phyloP scores from a whole-genome alignment of 2,329 filamentous ascomycete species.

The Epichloe typhina region DNA sequence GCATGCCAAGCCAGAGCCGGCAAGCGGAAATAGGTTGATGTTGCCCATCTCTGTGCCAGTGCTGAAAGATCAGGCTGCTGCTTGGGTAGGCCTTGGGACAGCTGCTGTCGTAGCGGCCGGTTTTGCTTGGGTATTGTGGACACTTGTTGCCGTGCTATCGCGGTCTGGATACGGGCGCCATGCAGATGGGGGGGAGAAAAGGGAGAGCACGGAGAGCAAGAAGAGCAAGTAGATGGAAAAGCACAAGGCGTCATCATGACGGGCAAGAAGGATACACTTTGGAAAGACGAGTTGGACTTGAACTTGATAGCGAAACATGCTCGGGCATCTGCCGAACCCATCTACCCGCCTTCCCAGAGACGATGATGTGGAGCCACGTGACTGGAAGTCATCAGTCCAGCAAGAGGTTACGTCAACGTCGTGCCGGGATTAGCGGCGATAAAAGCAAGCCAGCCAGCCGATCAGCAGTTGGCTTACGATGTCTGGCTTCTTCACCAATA shows the following conservation, averaged over 20 bases:
- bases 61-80: constrained; percentile 37
- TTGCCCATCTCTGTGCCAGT: constrained; percentile 52
- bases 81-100: constrained; percentile 41
- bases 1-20: constrained; percentile 49
- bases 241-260: neutral
- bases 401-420: too few relatives aligned
- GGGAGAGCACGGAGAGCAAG: neutral
- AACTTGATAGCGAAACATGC: too few relatives aligned
- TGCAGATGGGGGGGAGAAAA: neutral
- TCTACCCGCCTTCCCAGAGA: too few relatives aligned
- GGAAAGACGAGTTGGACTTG: constrained; percentile 6
- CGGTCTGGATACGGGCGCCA: constrained; percentile 1
- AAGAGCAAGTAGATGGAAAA: neutral
- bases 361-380: constrained; percentile 4
- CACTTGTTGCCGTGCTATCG: constrained; percentile 23
- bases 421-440: constrained; percentile 3
- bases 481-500: too few relatives aligned
- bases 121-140: constrained; percentile 58
- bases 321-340: too few relatives aligned
- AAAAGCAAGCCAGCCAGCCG: neutral
- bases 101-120: constrained; percentile 46
- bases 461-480: too few relatives aligned
- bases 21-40: constrained; percentile 27
- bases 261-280: neutral
- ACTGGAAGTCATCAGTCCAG: neutral